A percentile compares a stretch with the other conserved stretches of the same genome.
phyloP scores from a whole-genome alignment of 192 early-diverging fungal species.

The Funneliformis geosporum region DNA sequence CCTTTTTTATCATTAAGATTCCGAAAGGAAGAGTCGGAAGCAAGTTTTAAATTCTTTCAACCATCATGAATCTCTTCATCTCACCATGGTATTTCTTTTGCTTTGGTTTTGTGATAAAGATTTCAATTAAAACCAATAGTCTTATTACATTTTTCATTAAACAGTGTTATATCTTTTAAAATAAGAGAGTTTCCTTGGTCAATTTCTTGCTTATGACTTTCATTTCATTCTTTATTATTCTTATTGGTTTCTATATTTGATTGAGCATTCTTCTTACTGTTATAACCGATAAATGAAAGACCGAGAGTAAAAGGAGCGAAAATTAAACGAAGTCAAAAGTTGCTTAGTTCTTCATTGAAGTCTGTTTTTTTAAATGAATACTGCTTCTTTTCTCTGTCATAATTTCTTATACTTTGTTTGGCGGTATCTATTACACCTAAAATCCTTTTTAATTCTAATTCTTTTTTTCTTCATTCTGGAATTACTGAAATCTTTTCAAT shows the following conservation, averaged over 20 bases:
- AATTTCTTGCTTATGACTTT: not conserved
- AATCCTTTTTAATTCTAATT: constrained; percentile 6
- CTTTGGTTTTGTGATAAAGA: constrained; percentile 1
- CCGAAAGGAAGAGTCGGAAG: not conserved
- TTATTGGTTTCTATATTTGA: not conserved
- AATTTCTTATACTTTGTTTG: not conserved
- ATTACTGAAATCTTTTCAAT: not conserved
- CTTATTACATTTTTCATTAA: not conserved
- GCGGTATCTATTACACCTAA: not conserved
- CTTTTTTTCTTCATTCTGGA: constrained; percentile 8
- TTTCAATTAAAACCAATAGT: not conserved
- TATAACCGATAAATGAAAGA: constrained; percentile 20
- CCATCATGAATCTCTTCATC: not conserved
- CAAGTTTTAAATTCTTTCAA: not conserved
- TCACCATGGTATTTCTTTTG: not conserved
- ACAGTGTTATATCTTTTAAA: not conserved
- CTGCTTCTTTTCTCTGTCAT: not conserved
- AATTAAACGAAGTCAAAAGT: constrained; percentile 17
- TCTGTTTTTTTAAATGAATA: constrained; percentile 13
- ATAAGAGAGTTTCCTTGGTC: constrained; percentile 15
- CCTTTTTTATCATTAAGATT: constrained; percentile 15
- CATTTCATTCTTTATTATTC: constrained; percentile 2
- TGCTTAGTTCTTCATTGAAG: constrained; percentile 15
- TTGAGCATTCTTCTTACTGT: not conserved
- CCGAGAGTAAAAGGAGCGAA: constrained; percentile 17